Evolutionary conservation across 148 eudicot species (phyloP), one percentile per base, ranked within the genome.

Genomic region (Fagopyrum tataricum): DNA sequence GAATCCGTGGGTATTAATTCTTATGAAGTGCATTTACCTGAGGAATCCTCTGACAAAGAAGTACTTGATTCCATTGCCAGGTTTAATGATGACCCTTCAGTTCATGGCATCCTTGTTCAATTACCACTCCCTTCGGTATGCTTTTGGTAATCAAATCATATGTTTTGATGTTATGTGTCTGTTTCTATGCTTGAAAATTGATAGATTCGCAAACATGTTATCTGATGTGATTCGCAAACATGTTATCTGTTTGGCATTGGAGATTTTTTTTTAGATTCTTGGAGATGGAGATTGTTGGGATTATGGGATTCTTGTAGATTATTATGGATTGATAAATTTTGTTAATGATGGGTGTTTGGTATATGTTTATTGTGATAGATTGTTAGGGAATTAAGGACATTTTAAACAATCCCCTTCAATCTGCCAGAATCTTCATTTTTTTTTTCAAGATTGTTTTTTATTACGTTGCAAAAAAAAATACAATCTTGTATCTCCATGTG

Each of bases 21-120:
- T 20, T 90, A 83, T 82, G 93, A 95, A 81, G 96, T 80, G 47
- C 77, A 78, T 82, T 82, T 95, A 79, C 85, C 93, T 11, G 96
- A 88, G 79, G 73, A 78, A 68, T 83, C 84, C 3, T 81, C 96
- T 0, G 98, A 91, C 79, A 69, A 88, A 79, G 93, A 95, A 81
- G 93, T 91, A 71, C 92, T 91, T 13, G 72, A 82, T 73, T 74
- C 81, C 78, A 90, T 95, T 56, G 75, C 86, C 46, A 70, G 44
- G 81, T 95, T 95, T 80, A 95, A 95, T 79, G 92, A 81, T 75
- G 97, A 95, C 71, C 84, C 92, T 72, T 66, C 90, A 21, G 89
- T 91, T 75, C 90, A 95, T 74, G 96, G 97, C 62, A 95, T 91
- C 73, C 96, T 95, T 75, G 97, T 95, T 82, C 97, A 95, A 80